Evolutionary conservation across 2,329 filamentous ascomycete species (phyloP).

Genomic region (Ophiocordyceps australis): DNA sequence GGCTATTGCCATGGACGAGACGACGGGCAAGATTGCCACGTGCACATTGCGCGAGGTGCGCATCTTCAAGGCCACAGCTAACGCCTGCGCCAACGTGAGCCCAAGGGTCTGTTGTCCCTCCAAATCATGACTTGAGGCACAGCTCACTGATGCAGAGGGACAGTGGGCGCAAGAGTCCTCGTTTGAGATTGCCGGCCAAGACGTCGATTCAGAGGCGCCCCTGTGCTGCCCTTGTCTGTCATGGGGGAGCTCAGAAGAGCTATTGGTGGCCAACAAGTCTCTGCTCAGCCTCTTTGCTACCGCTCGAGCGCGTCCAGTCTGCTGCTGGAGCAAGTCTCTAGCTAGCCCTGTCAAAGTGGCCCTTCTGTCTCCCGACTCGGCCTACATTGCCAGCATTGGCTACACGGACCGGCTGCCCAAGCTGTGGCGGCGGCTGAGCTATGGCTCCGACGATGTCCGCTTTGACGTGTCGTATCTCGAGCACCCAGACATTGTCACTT

Average conservation of each 20-base stretch:
- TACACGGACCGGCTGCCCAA: conserved; percentile 71
- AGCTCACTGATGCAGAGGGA: conserved; percentile 5
- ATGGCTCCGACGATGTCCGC: conserved; percentile 62
- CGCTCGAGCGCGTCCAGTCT: conserved; percentile 25
- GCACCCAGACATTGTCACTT: conserved; percentile 69
- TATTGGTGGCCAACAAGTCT: conserved; percentile 59
- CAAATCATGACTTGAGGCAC: conserved; percentile 8
- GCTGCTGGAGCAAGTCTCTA: conserved; percentile 57
- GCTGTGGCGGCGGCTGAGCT: conserved; percentile 77
- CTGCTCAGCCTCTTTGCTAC: conserved; percentile 51
- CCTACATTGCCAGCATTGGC: conserved; percentile 68
- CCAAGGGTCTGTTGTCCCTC: conserved; percentile 39
- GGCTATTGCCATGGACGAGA: conserved; percentile 65
- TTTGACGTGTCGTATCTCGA: conserved; percentile 84
- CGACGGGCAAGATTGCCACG: conserved; percentile 68
- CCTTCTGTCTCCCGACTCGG: conserved; percentile 69
- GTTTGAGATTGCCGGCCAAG: conserved; percentile 26
- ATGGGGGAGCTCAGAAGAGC: conserved; percentile 75
- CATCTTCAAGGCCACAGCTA: conserved; percentile 64
- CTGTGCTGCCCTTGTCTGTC: conserved; percentile 49
- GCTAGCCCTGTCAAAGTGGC: conserved; percentile 60
- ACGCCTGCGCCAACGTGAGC: conserved; percentile 47
- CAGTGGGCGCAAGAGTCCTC: conserved; percentile 48
- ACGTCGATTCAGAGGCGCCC: too few species aligned
- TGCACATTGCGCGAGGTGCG: conserved; percentile 50